Evolutionary conservation across 805 yeast genomes (phyloP), one percentile per base, ranked within the genome.

Genomic region (Candida railenensis): DNA sequence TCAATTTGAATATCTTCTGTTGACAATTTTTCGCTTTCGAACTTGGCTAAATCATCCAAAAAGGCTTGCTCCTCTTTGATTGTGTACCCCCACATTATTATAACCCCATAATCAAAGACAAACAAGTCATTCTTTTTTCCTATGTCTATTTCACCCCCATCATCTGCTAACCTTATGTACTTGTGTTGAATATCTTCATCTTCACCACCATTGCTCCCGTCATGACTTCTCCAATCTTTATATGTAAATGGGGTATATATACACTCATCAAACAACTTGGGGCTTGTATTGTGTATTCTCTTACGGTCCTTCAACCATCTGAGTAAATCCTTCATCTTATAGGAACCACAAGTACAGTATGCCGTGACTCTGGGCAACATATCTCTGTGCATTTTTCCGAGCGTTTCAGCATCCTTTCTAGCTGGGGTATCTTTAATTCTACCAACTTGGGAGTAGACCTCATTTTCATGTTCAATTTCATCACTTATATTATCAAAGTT

Each of bases 71-170:
- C 99, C 65, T 94, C 98, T 44, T 82, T 77, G 45, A 82, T 77
- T 1, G 89, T 81, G 59, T 89, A 94, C 0, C 99, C 99, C 99
- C 99, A 94, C 72, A 94, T 69, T 1, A 94, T 96, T 28, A 89
- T 83, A n/a, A 94, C 99, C 18, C 99, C 99, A 65, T 94, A 94
- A 58, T 91, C 97, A 69, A 94, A 94, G 5, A 94, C 73, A 59
- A 91, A 94, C 7, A 90, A 73, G 61, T 91, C 98, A 8, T 84
- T 84, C 48, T 80, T 77, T 56, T 84, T 85, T 44, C 91, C 89
- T 41, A 92, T 83, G 56, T 89, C 92, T 43, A 92, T 88, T 54
- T 90, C 96, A 28, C 97, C 97, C 47, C 98, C 98, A 62, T 91
- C 96, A 57, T 89, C 96, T 49, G 89, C 96, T 34, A 92, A 67